A percentile compares a stretch with the other conserved stretches of the same genome.
These are phyloP conservation scores for Blepharisma stoltei DNA, from an alignment of 73 alveolate species.

Conservation along the genomic window DNA sequence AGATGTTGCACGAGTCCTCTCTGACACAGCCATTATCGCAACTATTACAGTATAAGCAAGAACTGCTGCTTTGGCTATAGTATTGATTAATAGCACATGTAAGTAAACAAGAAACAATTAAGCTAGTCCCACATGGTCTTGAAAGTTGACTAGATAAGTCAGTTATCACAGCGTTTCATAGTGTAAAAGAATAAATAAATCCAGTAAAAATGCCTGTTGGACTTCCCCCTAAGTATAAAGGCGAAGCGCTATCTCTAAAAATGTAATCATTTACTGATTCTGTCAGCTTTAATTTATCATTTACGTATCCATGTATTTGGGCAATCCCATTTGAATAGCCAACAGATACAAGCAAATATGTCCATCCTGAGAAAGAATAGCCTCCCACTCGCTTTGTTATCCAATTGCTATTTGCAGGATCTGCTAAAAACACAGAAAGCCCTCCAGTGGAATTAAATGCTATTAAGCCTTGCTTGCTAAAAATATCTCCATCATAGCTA, in stretches of 20 bases:
- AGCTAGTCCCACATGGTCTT: background rate
- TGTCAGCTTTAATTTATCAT: background rate
- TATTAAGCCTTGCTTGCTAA: background rate
- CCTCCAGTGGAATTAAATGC: background rate
- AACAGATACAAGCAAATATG: background rate
- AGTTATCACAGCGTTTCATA: background rate
- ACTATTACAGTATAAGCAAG: constrained; percentile 12
- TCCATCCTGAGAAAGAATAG: background rate
- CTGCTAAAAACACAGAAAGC: background rate
- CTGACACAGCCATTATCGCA: constrained; percentile 27
- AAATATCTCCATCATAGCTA: background rate
- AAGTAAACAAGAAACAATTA: background rate
- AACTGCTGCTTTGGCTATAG: background rate
- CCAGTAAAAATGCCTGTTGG: background rate
- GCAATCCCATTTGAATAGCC: background rate
- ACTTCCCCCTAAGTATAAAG: background rate
- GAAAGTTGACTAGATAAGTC: background rate
- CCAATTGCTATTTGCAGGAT: background rate
- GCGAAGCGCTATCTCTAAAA: background rate
- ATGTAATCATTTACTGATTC: background rate
- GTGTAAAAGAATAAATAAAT: background rate
- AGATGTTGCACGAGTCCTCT: background rate
- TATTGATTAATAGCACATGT: background rate
- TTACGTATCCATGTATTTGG: background rate
- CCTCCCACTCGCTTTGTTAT: background rate